Base-by-base conservation (phyloP, 306 rosid genomes). In the Acacia melanoxylon region DNA sequence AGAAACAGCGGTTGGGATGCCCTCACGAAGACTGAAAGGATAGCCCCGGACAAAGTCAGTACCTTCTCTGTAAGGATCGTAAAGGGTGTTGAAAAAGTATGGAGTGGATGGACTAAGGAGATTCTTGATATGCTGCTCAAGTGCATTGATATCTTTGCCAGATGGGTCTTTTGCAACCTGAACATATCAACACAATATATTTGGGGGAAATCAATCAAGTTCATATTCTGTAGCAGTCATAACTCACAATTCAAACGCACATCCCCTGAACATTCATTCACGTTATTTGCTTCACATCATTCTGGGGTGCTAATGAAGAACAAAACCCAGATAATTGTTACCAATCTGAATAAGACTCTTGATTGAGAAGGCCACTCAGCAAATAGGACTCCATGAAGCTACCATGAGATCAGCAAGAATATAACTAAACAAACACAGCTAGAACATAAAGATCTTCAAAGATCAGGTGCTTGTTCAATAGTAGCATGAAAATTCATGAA, bases 111-210 rank as follows among this genome's bases (percentile, higher is more conserved):
- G 91, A 68, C 77, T 68, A 20, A 88, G 76, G 27, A 89, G 80
- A 56, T 86, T 86, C 80, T 74, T 76, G 13, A 86, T 89, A 76
- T 84, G 91, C 68, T 82, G 85, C 72, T 78, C 82, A 35, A 89
- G 73, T 11, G 91, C 90, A 42, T 89, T 89, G 59, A 86, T 86
- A 63, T 84, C 87, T 45, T 74, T 80, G 49, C 86, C 83, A 22
- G 80, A 84, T 20, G 89, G 89, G 72, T 84, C 87, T 70, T 89
- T 86, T 0, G 89, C 88, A 81, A 89, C 97, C 97, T 94, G 80
- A 12, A 48, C 72, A 80, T 15, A 82, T 29, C 29, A 25, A 84
- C 33, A 66, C 13, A 62, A 78, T 41, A 85, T 61, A 73, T 61
- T 68, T 0, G 37, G 37, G 40, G 8, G 4, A 31, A 13, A 14